These are phyloP conservation scores for Sanghuangporus baumii DNA, from an alignment of 1,284 basidiomycete genomes.

Conservation along the genomic window DNA sequence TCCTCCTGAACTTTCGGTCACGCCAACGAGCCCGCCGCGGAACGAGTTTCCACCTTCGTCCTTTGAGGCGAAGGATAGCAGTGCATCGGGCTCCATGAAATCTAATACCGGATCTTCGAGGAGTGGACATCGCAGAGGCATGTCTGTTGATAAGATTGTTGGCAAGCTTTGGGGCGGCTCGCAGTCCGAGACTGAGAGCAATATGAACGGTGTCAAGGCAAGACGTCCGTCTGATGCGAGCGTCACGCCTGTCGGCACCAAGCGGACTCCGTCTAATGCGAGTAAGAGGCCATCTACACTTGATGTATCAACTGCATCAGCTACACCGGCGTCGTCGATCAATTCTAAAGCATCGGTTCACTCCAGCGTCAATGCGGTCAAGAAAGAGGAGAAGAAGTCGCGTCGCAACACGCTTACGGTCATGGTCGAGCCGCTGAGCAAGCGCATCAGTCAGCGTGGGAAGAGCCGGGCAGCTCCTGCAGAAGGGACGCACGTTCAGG, in stretches of 20 bases:
- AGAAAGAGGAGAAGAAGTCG: slow-evolving; percentile 44
- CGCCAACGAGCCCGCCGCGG: slow-evolving; percentile 15
- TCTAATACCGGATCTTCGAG: slow-evolving; percentile 35
- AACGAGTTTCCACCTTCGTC: slow-evolving; percentile 9
- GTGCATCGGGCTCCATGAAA: slow-evolving; percentile 23
- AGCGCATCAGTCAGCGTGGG: slow-evolving; percentile 46
- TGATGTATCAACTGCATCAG: slow-evolving; percentile 25
- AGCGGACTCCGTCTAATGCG: slow-evolving; percentile 17
- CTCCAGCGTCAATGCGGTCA: not conserved
- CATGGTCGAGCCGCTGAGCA: slow-evolving; percentile 72
- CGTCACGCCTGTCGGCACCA: slow-evolving; percentile 20
- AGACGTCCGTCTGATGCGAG: slow-evolving; percentile 23
- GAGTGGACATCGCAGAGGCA: slow-evolving; percentile 49
- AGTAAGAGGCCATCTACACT: slow-evolving; percentile 32
- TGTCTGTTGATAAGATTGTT: slow-evolving; percentile 73
- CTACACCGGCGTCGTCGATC: slow-evolving; percentile 12
- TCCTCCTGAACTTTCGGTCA: slow-evolving; percentile 11
- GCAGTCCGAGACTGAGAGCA: slow-evolving; percentile 6
- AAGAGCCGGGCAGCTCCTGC: slow-evolving; percentile 34
- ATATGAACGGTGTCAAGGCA: slow-evolving; percentile 12
- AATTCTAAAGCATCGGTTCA: slow-evolving; percentile 10
- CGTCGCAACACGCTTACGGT: slow-evolving; percentile 77
- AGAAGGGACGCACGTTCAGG: slow-evolving; percentile 17
- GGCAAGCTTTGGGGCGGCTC: slow-evolving; percentile 52
- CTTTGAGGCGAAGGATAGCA: slow-evolving; percentile 11